Percentiles rank a stretch among this genome's conserved stretches.
phyloP scores from a whole-genome alignment of 352 stramenopile genomes.

The Pythium insidiosum region DNA sequence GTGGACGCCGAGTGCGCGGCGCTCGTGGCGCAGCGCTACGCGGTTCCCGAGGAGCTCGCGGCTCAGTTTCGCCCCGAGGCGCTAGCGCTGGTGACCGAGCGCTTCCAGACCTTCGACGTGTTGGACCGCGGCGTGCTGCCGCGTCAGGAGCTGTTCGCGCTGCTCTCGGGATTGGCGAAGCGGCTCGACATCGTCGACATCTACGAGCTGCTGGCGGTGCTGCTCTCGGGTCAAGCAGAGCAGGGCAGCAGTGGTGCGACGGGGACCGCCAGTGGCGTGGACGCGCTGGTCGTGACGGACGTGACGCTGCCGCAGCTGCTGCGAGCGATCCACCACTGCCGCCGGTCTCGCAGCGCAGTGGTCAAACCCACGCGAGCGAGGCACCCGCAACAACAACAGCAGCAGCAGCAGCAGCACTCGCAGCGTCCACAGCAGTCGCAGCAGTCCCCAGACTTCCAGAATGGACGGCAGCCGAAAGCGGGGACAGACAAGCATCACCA shows the following conservation, averaged over 20 bases:
- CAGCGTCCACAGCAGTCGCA: no score
- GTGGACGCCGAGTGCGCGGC: slow-evolving; percentile 15
- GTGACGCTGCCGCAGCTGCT: slow-evolving; percentile 21
- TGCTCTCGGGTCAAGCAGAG: slow-evolving; percentile 6
- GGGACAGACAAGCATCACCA: no score
- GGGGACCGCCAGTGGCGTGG: no score
- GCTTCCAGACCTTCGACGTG: slow-evolving; percentile 36
- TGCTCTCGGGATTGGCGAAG: slow-evolving; percentile 26
- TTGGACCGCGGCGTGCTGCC: slow-evolving; percentile 27
- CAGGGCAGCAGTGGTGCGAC: no score
- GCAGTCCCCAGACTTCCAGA: no score
- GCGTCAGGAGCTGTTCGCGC: slow-evolving; percentile 26
- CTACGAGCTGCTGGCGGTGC: slow-evolving; percentile 23
- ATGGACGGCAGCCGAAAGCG: no score
- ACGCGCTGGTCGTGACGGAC: slow-evolving; percentile 3
- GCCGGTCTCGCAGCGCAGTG: slow-evolving; percentile 6
- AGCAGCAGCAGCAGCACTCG: background rate
- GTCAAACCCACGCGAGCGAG: no score
- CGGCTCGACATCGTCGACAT: slow-evolving; percentile 31
- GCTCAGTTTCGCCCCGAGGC: slow-evolving; percentile 22
- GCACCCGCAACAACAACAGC: background rate
- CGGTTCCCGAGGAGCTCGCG: slow-evolving; percentile 17
- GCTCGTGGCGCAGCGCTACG: slow-evolving; percentile 17
- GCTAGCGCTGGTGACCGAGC: slow-evolving; percentile 19
- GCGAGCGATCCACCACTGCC: slow-evolving; percentile 15